Base-by-base conservation (phyloP, 2,329 filamentous ascomycete species). In the Calonectria naviculata region DNA sequence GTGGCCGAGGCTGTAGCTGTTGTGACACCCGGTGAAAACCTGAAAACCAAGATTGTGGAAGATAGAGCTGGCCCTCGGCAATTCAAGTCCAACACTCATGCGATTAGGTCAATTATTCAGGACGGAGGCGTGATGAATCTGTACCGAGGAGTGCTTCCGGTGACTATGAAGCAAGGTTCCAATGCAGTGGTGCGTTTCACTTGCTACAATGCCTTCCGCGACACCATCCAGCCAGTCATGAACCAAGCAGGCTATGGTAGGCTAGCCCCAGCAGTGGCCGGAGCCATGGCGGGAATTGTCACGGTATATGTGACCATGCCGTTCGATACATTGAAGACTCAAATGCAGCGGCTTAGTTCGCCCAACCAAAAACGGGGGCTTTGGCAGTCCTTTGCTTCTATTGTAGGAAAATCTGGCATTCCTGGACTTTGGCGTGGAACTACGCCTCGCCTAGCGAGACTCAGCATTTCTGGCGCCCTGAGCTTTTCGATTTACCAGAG, bases 161-260 rank as follows among this genome's bases (percentile, higher is more conserved):
- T 71, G 8, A 71, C 56, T 8, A 52, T 71, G 63, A 71, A 71
- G 24, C 68, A 71, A 29, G 44, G 26, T 3, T 67, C 63, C 1
- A 71, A 71, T 29, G 68, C 68, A 3, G 34, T 67, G 28, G 68
- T 71, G n/a, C 31, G 64, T 3, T 71, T 71, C 52, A 67, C 63
- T 21, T 67, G 54, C 12, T 71, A 71, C 36, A 49, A 67, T 36
- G 24, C 63, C 9, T 56, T 71, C n/a, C 36, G 63, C 2, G 46
- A 58, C 38, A 34, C 68, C n/a, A 46, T 62, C 2, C 36, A 42
- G 24, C 52, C 52, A 47, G 26, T 28, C 21, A 44, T 71, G 62
- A 21, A 56, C 3, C 29, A 56, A 29, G 49, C n/a, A 1, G 49
- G 49, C 29, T 56, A 36, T 24, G 49, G 49, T 5, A 56, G 34